phyloP scores from a whole-genome alignment of 495 filamentous ascomycete genomes.

The Aspergillus conjunctus region DNA sequence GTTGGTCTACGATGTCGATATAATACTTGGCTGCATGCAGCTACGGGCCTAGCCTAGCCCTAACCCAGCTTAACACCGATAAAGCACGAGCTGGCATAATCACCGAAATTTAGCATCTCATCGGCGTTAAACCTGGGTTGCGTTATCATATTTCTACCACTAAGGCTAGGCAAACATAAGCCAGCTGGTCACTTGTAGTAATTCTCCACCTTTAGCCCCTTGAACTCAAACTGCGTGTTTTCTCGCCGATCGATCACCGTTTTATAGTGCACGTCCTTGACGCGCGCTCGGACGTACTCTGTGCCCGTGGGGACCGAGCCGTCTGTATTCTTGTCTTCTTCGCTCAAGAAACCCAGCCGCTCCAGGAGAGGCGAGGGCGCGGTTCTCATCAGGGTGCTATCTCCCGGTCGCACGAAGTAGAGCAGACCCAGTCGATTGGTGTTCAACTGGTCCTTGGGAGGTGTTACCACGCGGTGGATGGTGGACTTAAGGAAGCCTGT shows the following conservation, averaged over 20 bases:
- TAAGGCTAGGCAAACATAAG: neutral
- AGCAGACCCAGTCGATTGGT: constrained; percentile 48
- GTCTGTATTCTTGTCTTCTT: constrained; percentile 31
- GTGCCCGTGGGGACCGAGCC: constrained; percentile 39
- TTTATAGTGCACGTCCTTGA: constrained; percentile 47
- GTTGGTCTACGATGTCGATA: too few relatives aligned
- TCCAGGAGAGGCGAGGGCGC: constrained; percentile 49
- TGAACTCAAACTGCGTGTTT: constrained; percentile 45
- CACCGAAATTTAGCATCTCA: too few relatives aligned
- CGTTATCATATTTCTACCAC: neutral
- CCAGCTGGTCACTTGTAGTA: constrained; percentile 30
- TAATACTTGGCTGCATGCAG: too few relatives aligned
- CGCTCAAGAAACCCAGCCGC: constrained; percentile 45
- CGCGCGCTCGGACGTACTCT: constrained; percentile 50
- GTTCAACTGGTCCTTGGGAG: constrained; percentile 47
- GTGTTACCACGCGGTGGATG: constrained; percentile 52
- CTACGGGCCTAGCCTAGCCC: too few relatives aligned
- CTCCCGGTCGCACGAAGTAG: constrained; percentile 47
- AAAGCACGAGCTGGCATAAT: too few relatives aligned
- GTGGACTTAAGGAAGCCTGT: constrained; percentile 48
- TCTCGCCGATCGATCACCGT: constrained; percentile 39
- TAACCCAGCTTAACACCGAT: too few relatives aligned
- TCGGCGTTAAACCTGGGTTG: too few relatives aligned
- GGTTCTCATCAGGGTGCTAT: constrained; percentile 45
- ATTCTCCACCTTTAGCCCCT: constrained; percentile 44